phyloP scores from a whole-genome alignment of 139 green algal species.

The Gonium pectorale region DNA sequence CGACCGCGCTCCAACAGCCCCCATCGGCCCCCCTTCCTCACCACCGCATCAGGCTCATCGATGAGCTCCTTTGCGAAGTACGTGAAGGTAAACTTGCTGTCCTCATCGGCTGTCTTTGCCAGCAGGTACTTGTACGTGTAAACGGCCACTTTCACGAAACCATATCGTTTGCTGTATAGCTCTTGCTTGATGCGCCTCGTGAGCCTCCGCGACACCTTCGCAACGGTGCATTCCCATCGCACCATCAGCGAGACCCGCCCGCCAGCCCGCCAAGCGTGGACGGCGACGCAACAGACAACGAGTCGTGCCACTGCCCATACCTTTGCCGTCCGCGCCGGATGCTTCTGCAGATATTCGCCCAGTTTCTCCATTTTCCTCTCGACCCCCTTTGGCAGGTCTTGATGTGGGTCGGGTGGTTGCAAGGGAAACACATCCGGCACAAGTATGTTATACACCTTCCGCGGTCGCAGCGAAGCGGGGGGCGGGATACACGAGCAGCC shows the following conservation, averaged over 20 bases:
- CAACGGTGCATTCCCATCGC: too few species aligned
- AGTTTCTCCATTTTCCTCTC: conserved; percentile 71
- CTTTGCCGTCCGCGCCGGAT: conserved; percentile 67
- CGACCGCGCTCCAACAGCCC: neutral
- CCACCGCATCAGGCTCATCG: conserved; percentile 59
- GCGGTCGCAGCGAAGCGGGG: conserved; percentile 64
- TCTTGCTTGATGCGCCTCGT: conserved; percentile 57
- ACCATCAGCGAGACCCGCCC: too few species aligned
- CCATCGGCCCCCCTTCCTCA: too few species aligned
- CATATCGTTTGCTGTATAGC: conserved; percentile 47
- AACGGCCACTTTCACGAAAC: conserved; percentile 67
- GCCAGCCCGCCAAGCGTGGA: too few species aligned
- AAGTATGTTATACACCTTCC: conserved; percentile 75
- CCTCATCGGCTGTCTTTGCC: conserved; percentile 47
- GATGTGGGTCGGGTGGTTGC: conserved; percentile 42
- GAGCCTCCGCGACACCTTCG: conserved; percentile 67
- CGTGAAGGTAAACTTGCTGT: conserved; percentile 60
- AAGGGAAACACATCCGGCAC: conserved; percentile 65
- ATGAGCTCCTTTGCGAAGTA: conserved; percentile 71
- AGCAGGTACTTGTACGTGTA: conserved; percentile 66
- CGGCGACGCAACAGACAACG: too few species aligned
- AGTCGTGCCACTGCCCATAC: conserved; percentile 14
- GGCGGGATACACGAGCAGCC: conserved; percentile 61
- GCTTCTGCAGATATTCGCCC: conserved; percentile 69
- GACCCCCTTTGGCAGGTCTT: conserved; percentile 48